Conservation (phyloP, 805 yeast species). For the Cephaloascus fragrans region DNA sequence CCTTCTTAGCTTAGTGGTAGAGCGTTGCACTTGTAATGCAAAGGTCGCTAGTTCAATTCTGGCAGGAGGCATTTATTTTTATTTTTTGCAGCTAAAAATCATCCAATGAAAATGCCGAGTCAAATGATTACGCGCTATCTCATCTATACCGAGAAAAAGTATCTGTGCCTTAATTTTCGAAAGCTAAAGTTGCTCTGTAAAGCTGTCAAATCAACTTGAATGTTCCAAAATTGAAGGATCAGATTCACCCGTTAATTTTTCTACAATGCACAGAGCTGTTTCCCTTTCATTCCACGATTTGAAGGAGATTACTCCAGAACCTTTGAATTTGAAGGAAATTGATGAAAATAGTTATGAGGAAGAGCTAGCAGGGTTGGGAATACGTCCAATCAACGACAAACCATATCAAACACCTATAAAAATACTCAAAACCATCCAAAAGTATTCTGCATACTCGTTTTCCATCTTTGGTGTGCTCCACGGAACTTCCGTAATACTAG, state of each 20-base stretch:
- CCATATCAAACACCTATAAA: too few species aligned
- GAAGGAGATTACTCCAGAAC: not conserved
- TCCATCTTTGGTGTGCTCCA: constrained; percentile 50
- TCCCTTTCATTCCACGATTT: too few species aligned
- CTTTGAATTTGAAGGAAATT: not conserved
- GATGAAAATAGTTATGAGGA: not conserved
- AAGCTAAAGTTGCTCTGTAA: too few species aligned
- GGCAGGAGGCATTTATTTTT: constrained; percentile 73
- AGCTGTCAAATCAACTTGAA: too few species aligned
- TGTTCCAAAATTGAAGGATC: too few species aligned
- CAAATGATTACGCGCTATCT: too few species aligned
- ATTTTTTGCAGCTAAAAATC: too few species aligned
- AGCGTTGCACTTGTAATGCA: constrained; percentile 99
- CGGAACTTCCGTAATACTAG: constrained; percentile 38
- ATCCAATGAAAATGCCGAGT: too few species aligned
- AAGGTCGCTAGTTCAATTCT: constrained; percentile 93
- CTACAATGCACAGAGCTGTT: too few species aligned
- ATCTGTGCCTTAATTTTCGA: too few species aligned
- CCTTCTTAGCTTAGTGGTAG: constrained; percentile 99
- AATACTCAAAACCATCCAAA: constrained; percentile 26
- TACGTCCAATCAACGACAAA: not conserved
- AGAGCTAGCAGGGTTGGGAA: not conserved
- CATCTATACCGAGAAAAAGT: too few species aligned
- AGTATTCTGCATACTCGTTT: constrained; percentile 52
- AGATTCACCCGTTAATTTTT: too few species aligned